Conservation (phyloP, 2,329 filamentous ascomycete species). For the Phaeomoniella chlamydospora region DNA sequence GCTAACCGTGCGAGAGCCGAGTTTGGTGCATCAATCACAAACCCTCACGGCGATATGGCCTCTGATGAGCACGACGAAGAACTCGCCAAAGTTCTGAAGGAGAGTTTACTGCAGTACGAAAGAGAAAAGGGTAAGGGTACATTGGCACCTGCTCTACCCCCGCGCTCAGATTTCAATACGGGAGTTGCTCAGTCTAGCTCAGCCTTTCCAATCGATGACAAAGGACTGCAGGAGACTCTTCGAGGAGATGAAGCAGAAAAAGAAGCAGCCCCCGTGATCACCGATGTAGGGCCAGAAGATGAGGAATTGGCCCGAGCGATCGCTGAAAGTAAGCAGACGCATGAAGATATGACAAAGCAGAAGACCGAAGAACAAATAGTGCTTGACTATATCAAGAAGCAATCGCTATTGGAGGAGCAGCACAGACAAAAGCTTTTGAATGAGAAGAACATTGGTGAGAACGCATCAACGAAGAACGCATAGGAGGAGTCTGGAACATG, state of each 20-base stretch:
- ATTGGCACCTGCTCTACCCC: background rate
- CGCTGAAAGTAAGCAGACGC: conserved; percentile 29
- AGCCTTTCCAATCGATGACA: conserved; percentile 15
- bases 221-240: conserved; percentile 22
- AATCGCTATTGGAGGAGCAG: conserved; percentile 57
- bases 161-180: conserved; percentile 1
- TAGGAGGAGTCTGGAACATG: background rate
- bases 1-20: conserved; percentile 17
- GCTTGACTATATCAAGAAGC: conserved; percentile 62
- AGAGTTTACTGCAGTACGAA: conserved; percentile 25
- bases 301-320: conserved; percentile 33
- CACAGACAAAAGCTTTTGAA: conserved; percentile 13
- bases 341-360: conserved; percentile 17
- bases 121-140: conserved; percentile 1
- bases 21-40: conserved; percentile 9
- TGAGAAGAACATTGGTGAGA: background rate
- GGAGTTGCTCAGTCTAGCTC: conserved; percentile 13
- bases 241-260: conserved; percentile 14
- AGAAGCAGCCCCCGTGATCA: conserved; percentile 1
- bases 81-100: conserved; percentile 28
- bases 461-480: background rate
- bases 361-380: conserved; percentile 58
- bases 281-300: conserved; percentile 20
- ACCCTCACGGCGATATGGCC: conserved; percentile 8
- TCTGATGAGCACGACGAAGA: conserved; percentile 21